A percentile compares a stretch with the other conserved stretches of the same genome.
Conservation (phyloP, 345 rosid genomes). For the Linum lewisii region DNA sequence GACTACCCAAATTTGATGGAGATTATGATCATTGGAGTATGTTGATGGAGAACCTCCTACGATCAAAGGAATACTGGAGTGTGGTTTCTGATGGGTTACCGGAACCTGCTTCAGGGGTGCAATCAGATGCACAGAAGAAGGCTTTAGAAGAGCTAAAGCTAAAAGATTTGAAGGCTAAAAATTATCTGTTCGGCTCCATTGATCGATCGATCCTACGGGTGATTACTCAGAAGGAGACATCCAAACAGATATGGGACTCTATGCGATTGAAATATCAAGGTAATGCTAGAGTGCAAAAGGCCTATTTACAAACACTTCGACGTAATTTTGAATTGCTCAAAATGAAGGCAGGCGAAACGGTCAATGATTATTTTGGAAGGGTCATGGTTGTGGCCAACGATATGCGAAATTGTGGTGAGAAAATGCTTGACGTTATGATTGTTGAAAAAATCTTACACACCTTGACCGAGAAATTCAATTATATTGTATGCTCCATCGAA, state of each 20-base stretch:
- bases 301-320: not conserved
- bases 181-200: not conserved
- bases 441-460: not conserved
- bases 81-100: too few species aligned
- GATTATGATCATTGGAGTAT: not conserved
- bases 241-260: not conserved
- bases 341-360: not conserved
- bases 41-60: too few species aligned
- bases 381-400: not conserved
- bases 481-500: not conserved
- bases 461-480: not conserved
- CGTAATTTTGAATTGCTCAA: not conserved
- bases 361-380: not conserved
- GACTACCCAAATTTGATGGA: not conserved
- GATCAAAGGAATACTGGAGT: too few species aligned
- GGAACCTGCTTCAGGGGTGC: too few species aligned
- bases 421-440: not conserved
- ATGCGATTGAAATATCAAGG: too few species aligned
- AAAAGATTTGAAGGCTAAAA: not conserved
- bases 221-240: not conserved
- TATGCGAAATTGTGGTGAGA: slow-evolving; percentile 1
- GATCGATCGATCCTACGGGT: not conserved
- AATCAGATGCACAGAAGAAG: not conserved
- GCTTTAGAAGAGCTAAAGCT: not conserved
- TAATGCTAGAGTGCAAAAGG: too few species aligned